Base-by-base conservation (phyloP, 1,139 yeast species). In the Pichia sp. region DNA sequence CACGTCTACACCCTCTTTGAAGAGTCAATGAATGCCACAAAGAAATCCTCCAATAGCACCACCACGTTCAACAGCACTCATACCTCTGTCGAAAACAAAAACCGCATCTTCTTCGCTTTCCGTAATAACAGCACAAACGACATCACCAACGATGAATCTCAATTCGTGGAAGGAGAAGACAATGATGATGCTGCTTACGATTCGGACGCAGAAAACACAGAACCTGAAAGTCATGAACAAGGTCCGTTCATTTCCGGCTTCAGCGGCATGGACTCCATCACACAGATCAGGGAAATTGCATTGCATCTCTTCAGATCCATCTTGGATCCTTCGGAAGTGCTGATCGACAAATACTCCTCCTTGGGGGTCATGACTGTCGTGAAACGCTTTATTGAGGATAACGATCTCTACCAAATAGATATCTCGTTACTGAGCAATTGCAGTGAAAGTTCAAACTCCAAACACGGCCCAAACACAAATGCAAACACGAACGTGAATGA, bases 211-310 rank as follows among this genome's bases (percentile, higher is more conserved):
- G 69, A 68, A 54, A 80, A 81, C 62, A 67, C 64, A 38, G 72
- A 70, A 38, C 85, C 84, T 13, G 69, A 19, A 66, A 10, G 76
- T 76, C 11, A 26, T 11, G 50, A 55, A 41, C 57, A 52, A 40
- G 67, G 68, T 29, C 80, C 87, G 2, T 82, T 82, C 63, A 68
- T 83, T 38, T 70, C 75, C 56, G 85, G 85, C 1, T 77, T 81
- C 55, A 78, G 77, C 59, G 71, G 70, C 10, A 64, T 68, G 10
- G 66, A 66, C 7, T 66, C 85, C 2, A 59, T 81, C n/a, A 67
- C 70, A 42, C 69, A 70, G 49, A 69, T 82, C 15, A 71, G 80
- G 56, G 74, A 74, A 56, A 68, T 80, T 32, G 71, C 80, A 4
- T 61, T 80, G 30, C 70, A 79, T 71, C 69, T 83, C 56, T 67